Conservation (phyloP, 306 rosid genomes). For the Cucumis cinereus region DNA sequence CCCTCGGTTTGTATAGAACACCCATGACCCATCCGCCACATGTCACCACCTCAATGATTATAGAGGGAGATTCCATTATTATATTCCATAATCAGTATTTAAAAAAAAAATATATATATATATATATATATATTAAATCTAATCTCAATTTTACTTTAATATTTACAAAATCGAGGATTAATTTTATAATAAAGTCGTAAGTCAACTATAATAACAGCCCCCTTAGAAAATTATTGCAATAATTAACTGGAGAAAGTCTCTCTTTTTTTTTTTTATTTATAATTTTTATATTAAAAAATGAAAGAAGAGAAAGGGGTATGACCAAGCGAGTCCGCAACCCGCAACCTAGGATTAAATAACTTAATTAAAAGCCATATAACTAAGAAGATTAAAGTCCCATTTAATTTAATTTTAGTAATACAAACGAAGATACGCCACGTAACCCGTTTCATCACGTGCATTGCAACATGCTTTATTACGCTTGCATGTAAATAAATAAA, state of each 20-base stretch:
- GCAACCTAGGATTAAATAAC: constrained; percentile 13
- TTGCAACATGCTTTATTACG: not conserved
- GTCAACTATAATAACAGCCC: not conserved
- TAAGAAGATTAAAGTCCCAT: not conserved
- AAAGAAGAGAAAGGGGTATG: not conserved
- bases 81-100: not conserved
- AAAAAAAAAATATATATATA: no score
- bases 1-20: no score
- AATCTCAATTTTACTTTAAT: not conserved
- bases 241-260: not conserved
- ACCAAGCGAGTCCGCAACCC: not conserved
- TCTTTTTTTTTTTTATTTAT: no score
- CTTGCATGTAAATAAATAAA: not conserved
- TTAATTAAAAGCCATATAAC: not conserved
- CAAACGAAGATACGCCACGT: constrained; percentile 4
- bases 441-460: constrained; percentile 4
- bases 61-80: not conserved
- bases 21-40: not conserved
- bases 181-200: not conserved
- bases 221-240: not conserved
- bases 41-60: not conserved
- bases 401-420: not conserved
- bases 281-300: no score
- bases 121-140: not conserved
- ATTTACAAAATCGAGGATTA: not conserved